These are phyloP conservation scores for Galeopsis tetrahit DNA, from an alignment of 257 asterid genomes.

Conservation along the genomic window DNA sequence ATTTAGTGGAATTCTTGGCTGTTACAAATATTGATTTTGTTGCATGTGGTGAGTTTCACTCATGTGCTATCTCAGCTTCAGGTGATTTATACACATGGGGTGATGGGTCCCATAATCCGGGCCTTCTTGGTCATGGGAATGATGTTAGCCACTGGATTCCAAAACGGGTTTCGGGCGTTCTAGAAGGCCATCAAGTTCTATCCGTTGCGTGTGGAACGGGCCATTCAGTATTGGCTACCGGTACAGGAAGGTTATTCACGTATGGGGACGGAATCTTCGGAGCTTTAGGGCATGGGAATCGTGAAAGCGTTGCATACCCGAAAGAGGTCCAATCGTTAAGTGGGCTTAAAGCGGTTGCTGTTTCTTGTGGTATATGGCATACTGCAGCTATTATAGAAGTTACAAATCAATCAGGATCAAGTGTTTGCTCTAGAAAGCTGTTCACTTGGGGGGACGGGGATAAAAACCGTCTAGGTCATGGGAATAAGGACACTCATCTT, in stretches of 20 bases:
- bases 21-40: conserved; percentile 73
- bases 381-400: conserved; percentile 91
- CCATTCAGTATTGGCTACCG: conserved; percentile 88
- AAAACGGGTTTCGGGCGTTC: conserved; percentile 66
- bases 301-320: conserved; percentile 60
- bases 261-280: conserved; percentile 95
- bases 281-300: conserved; percentile 86
- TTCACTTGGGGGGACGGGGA: conserved; percentile 99
- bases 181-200: conserved; percentile 88
- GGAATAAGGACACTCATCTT: conserved; percentile 70
- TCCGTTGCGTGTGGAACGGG: conserved; percentile 88
- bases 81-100: conserved; percentile 98
- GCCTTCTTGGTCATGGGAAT: conserved; percentile 90
- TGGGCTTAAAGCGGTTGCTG: conserved; percentile 69
- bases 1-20: conserved; percentile 70
- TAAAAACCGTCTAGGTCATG: conserved; percentile 80
- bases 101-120: conserved; percentile 83
- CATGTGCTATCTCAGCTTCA: conserved; percentile 75
- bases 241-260: conserved; percentile 73
- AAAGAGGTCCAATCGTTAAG: conserved; percentile 69
- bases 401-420: conserved; percentile 53
- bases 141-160: conserved; percentile 97
- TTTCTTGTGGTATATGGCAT: conserved; percentile 94
- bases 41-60: conserved; percentile 90
- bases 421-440: conserved; percentile 63